phyloP scores from a whole-genome alignment of 2,329 filamentous ascomycete genomes.

The Alternaria longipes region DNA sequence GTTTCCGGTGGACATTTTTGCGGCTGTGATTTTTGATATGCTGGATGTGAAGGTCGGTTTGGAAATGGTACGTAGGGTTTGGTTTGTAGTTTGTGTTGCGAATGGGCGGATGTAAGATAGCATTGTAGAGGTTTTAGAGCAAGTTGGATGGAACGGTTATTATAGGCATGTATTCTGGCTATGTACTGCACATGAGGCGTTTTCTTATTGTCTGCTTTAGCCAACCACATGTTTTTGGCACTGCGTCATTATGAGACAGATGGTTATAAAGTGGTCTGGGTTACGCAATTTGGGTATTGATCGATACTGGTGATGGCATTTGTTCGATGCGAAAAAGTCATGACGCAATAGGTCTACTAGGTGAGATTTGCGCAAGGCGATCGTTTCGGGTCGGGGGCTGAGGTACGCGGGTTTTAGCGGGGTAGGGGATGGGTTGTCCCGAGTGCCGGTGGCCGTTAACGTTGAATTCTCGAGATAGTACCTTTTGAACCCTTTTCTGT shows the following conservation, averaged over 20 bases:
- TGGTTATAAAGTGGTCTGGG: not conserved
- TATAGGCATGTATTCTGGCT: conserved; percentile 3
- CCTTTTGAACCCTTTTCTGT: not conserved
- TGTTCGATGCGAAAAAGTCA: conserved; percentile 33
- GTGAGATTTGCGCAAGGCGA: conserved; percentile 15
- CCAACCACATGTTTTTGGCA: conserved; percentile 17
- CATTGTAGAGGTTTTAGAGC: conserved; percentile 16
- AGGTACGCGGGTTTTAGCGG: conserved; percentile 12
- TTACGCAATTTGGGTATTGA: conserved; percentile 2
- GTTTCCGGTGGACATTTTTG: conserved; percentile 44
- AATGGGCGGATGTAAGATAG: conserved; percentile 25
- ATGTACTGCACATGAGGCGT: not conserved
- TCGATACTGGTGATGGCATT: conserved; percentile 10
- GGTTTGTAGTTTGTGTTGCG: conserved; percentile 24
- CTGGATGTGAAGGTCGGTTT: conserved; percentile 27
- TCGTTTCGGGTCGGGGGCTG: conserved; percentile 7
- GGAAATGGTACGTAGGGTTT: conserved; percentile 24
- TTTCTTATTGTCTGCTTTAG: not conserved
- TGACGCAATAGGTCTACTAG: conserved; percentile 34
- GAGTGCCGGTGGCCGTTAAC: not conserved
- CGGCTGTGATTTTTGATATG: conserved; percentile 22
- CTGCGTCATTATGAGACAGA: conserved; percentile 22
- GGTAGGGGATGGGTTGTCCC: conserved; percentile 4
- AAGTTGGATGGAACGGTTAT: not conserved
- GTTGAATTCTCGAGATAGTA: not conserved